Base-by-base conservation (phyloP, 257 asterid genomes). In the Knoxia roxburghii region DNA sequence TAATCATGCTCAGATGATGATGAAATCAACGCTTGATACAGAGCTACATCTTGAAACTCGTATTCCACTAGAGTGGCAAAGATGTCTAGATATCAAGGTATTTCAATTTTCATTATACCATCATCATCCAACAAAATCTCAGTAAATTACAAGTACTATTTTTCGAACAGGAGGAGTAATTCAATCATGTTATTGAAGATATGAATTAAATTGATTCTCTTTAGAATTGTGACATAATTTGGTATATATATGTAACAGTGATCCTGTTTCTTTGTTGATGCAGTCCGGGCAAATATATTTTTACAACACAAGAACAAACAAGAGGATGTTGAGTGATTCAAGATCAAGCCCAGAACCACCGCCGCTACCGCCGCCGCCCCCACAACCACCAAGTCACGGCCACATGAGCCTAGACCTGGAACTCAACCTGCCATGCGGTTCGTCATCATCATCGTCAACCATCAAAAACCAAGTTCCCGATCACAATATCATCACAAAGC, bases 81-180 rank as follows among this genome's bases (percentile, higher is more conserved):
- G 85, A 54, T 86, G 89, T 40, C 94, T 88, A 13, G 91, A 88
- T 53, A 78, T 82, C 59, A 84, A 82, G 96, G 96, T 88, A 65
- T 20, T 12, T 27, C n/a, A 18, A 6, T 9, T 18, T 43, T 37
- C 41, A 3, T 37, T 3, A 37, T 37, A n/a, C n/a, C n/a, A n/a
- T n/a, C n/a, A n/a, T 15, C 27, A 50, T 1, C 23, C 1, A 20
- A 15, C 20, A 14, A 9, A 14, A 23, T 6, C 27, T 26, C 15
- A 10, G 8, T 10, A 37, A 37, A 37, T 37, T 9, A 9, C 41
- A 37, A 37, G n/a, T n/a, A n/a, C n/a, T n/a, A n/a, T n/a, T n/a
- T n/a, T n/a, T n/a, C n/a, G n/a, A n/a, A n/a, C n/a, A n/a, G n/a
- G n/a, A n/a, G n/a, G 4, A 37, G 41, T 3, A 35, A 12, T 29